Conservation (phyloP, 306 rosid species). For the Boehmeria nivea region DNA sequence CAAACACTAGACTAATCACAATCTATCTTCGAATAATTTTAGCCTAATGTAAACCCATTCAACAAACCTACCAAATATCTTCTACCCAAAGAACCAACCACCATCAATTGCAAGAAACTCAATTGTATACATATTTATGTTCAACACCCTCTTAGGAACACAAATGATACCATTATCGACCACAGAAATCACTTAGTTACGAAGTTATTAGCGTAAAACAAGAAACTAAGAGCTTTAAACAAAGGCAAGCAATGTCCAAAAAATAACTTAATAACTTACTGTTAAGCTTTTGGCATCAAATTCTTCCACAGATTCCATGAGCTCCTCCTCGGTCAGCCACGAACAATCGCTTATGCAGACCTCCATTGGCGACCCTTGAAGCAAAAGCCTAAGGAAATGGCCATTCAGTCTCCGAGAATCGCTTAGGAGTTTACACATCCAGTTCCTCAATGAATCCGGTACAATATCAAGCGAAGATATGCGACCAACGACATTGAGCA, state of each 20-base stretch:
- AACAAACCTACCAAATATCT: no score
- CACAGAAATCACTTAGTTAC: no score
- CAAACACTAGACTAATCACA: no score
- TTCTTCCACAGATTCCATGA: constrained; percentile 33
- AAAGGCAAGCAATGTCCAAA: not conserved
- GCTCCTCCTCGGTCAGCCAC: constrained; percentile 72
- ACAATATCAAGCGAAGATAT: constrained; percentile 60
- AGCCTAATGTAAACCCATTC: no score
- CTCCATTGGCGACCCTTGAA: constrained; percentile 61
- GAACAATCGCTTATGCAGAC: constrained; percentile 70
- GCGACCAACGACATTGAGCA: constrained; percentile 55
- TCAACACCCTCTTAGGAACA: no score
- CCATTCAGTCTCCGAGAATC: constrained; percentile 58
- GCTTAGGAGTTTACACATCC: constrained; percentile 52
- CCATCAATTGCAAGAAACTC: no score
- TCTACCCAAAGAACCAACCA: no score
- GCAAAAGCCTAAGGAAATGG: constrained; percentile 44
- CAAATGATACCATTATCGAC: no score
- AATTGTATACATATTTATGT: no score
- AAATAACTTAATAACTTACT: constrained; percentile 31
- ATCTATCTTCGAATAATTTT: no score
- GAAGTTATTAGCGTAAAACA: no score
- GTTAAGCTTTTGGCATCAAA: constrained; percentile 44
- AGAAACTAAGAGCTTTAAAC: not conserved
- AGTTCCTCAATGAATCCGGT: constrained; percentile 52